Percentiles rank a stretch among this genome's conserved stretches.
Conservation (phyloP, 2,329 filamentous ascomycete genomes). For the Aspergillus clavatus region DNA sequence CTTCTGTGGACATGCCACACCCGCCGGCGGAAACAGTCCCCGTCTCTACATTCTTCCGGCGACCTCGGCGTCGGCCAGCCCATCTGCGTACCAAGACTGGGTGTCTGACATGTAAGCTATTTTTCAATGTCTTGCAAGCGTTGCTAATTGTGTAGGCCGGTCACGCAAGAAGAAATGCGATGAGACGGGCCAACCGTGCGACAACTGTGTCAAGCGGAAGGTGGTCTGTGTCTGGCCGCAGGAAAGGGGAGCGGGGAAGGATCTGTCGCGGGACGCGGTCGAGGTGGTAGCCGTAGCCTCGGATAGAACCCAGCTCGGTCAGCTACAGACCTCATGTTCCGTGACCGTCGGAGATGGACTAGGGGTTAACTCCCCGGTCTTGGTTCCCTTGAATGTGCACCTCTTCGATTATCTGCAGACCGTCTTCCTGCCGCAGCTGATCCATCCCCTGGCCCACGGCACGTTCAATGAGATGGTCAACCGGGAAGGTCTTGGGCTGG, state of each 20-base stretch:
- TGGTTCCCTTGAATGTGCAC: slow-evolving; percentile 7
- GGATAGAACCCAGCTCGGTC: neutral
- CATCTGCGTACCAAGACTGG: slow-evolving; percentile 25
- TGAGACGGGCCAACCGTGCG: slow-evolving; percentile 13
- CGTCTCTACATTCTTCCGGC: too few species aligned
- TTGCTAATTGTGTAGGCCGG: slow-evolving; percentile 11
- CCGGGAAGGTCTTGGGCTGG: slow-evolving; percentile 11
- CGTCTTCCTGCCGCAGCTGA: slow-evolving; percentile 20
- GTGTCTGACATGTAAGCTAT: slow-evolving; percentile 22
- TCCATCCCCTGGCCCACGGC: slow-evolving; percentile 14
- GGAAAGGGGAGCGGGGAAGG: too few species aligned
- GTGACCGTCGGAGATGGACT: neutral
- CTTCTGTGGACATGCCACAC: too few species aligned
- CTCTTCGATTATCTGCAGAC: slow-evolving; percentile 20
- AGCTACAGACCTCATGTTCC: neutral
- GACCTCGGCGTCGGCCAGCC: slow-evolving; percentile 21
- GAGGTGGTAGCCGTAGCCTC: too few species aligned
- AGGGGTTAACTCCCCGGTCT: slow-evolving; percentile 1
- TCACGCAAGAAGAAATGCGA: slow-evolving; percentile 26
- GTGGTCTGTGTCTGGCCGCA: slow-evolving; percentile 19
- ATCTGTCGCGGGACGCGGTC: too few species aligned
- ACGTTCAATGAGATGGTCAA: slow-evolving; percentile 9
- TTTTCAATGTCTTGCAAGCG: neutral
- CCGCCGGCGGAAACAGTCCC: too few species aligned
- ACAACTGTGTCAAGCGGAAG: slow-evolving; percentile 15